These are phyloP conservation scores for Albugo candida DNA, from an alignment of 352 stramenopile genomes.

Conservation along the genomic window DNA sequence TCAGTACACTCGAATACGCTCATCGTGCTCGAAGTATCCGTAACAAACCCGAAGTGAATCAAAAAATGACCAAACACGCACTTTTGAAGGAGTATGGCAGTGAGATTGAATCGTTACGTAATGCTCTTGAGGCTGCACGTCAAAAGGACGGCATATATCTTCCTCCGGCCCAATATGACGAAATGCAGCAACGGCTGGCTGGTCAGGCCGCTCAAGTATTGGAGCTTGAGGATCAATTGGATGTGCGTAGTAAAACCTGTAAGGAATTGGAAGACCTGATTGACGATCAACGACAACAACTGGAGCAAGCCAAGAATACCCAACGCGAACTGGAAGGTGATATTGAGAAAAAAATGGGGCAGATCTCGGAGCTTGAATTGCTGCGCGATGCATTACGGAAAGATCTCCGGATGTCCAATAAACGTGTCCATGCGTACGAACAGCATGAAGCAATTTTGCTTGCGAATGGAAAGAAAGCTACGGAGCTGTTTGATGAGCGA, in stretches of 20 bases:
- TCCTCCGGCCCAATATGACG: constrained; percentile 71
- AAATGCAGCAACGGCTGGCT: constrained; percentile 76
- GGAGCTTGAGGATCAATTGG: constrained; percentile 68
- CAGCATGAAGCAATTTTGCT: constrained; percentile 37
- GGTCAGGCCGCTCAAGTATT: constrained; percentile 51
- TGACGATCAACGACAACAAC: constrained; percentile 23
- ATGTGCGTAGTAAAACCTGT: constrained; percentile 25
- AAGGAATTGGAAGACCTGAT: constrained; percentile 61
- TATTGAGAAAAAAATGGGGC: background rate
- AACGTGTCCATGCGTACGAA: constrained; percentile 21
- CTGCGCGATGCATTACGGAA: constrained; percentile 3
- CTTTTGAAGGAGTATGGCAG: constrained; percentile 83
- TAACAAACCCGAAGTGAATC: constrained; percentile 86
- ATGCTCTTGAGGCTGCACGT: constrained; percentile 55
- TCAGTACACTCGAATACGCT: constrained; percentile 95
- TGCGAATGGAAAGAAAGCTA: constrained; percentile 23
- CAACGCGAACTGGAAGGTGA: background rate
- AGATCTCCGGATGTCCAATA: background rate
- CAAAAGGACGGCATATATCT: constrained; percentile 87
- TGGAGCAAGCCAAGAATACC: constrained; percentile 15
- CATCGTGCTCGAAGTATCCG: constrained; percentile 87
- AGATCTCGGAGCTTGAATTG: constrained; percentile 4
- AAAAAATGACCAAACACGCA: constrained; percentile 77
- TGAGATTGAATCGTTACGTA: constrained; percentile 79
- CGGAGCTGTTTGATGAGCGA: constrained; percentile 32